Conservation (phyloP, 345 rosid species). For the Hevea brasiliensis region DNA sequence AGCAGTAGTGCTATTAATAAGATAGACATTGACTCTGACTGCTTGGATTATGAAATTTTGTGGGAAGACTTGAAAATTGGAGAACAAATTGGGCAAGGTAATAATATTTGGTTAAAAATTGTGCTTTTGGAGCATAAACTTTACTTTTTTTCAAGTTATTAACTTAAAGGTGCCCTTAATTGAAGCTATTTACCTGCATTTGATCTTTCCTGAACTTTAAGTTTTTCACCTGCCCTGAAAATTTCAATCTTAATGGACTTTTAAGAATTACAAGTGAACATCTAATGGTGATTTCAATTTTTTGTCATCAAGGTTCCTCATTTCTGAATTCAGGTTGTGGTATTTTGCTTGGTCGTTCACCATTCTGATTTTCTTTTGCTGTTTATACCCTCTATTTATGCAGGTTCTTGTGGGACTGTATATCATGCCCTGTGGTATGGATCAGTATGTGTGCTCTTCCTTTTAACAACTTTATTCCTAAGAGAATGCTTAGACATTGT, state of each 20-base stretch:
- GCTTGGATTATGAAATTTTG: conserved; percentile 82
- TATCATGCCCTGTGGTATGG: conserved; percentile 98
- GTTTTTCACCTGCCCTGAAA: not conserved
- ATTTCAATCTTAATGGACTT: not conserved
- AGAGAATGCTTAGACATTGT: conserved; percentile 1
- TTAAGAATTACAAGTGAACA: not conserved
- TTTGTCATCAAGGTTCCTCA: conserved; percentile 7
- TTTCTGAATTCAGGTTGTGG: not conserved
- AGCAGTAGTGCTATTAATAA: conserved; percentile 71
- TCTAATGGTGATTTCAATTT: not conserved
- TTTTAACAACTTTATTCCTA: conserved; percentile 24
- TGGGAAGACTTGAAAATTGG: conserved; percentile 92
- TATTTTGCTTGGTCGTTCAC: conserved; percentile 15
- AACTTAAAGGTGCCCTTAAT: not conserved
- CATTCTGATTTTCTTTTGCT: conserved; percentile 27
- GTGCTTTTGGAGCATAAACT: not conserved
- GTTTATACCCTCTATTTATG: conserved; percentile 19
- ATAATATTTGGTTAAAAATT: conserved; percentile 18
- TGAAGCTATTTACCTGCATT: not conserved
- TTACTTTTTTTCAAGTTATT: not conserved
- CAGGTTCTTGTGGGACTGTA: conserved; percentile 99
- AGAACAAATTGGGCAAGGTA: conserved; percentile 95
- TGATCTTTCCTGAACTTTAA: not conserved
- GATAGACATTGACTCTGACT: conserved; percentile 69
- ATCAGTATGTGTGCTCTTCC: conserved; percentile 77